These are phyloP conservation scores for Populus hybrid DNA, from an alignment of 441 rosid genomes.

Conservation along the genomic window DNA sequence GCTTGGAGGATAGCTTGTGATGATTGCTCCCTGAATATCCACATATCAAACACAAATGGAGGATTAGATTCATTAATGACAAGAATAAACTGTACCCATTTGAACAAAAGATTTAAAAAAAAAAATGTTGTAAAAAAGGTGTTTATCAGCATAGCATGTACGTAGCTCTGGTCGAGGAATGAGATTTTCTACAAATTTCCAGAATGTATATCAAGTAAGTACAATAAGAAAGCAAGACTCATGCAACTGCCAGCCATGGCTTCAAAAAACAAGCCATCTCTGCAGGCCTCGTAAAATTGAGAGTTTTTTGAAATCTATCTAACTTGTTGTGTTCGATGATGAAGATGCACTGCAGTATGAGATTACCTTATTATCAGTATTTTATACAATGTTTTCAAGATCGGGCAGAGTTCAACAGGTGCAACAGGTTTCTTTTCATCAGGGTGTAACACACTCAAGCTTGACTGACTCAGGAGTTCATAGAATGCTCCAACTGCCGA, in stretches of 20 bases:
- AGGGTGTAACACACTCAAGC: conserved; percentile 60
- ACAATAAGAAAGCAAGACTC: not conserved
- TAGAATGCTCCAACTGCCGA: conserved; percentile 76
- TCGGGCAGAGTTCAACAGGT: conserved; percentile 77
- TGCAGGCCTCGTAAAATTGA: not conserved
- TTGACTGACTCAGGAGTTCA: conserved; percentile 57
- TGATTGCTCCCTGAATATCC: conserved; percentile 59
- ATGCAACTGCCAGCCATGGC: not conserved
- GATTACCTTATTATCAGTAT: conserved; percentile 60
- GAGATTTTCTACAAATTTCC: not conserved
- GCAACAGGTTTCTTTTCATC: conserved; percentile 66
- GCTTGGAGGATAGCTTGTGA: conserved; percentile 84
- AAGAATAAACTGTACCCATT: no score
- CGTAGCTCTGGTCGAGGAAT: not conserved
- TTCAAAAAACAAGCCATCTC: not conserved
- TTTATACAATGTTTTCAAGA: conserved; percentile 59
- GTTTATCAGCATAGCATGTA: not conserved
- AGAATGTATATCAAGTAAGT: not conserved
- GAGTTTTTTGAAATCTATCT: not conserved
- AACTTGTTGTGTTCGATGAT: not conserved
- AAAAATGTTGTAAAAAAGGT: not conserved
- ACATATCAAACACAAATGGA: conserved; percentile 12
- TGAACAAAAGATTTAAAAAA: not conserved
- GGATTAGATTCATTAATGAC: not conserved
- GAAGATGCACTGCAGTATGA: not conserved